Base-by-base conservation (phyloP, 1,139 yeast species). In the Magnusiomyces paraingens region DNA sequence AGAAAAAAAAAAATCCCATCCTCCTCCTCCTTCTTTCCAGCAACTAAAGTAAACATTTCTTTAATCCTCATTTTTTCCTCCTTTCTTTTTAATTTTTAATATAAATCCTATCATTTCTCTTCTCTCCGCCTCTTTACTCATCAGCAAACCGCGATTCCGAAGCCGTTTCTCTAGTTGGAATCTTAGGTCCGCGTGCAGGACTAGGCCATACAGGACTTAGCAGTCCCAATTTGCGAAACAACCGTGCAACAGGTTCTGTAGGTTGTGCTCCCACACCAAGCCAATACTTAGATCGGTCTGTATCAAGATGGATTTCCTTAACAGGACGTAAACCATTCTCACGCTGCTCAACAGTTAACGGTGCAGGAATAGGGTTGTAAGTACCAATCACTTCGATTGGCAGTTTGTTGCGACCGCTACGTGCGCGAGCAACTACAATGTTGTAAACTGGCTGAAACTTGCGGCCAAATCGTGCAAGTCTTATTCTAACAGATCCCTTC, bases 221-320 rank as follows among this genome's bases (percentile, higher is more conserved):
- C 21, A 71, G 61, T 14, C 74, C 75, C 1, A 74, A 74, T 58
- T 87, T 88, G 65, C 84, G 84, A 68, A 93, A 80, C 58, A 93
- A 73, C 62, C 82, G 82, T 3, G 83, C 79, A 12, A 91, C 95
- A 3, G 94, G 76, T 47, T 86, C 91, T 38, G 94, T 83, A 3
- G 96, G 95, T 67, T 87, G 95, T 1, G 98, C 99, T n/a, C 99
- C 99, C 15, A 89, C 96, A 65, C 97, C 96, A 47, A 93, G 74
- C 99, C 99, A 93, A 72, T 93, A 94, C 70, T 89, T 89, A n/a
- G 96, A 82, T 62, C 97, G 81, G 60, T 83, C 83, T 66, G 93
- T 89, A 68, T 93, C 98, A 49, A 93, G 74, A 61, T 82, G 80
- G 43, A 93, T 80, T 62, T 90, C 90, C 68, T 93, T 93, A 53